These are phyloP conservation scores for Colletotrichum shisoi DNA, from an alignment of 2,329 filamentous ascomycete species.

Conservation along the genomic window DNA sequence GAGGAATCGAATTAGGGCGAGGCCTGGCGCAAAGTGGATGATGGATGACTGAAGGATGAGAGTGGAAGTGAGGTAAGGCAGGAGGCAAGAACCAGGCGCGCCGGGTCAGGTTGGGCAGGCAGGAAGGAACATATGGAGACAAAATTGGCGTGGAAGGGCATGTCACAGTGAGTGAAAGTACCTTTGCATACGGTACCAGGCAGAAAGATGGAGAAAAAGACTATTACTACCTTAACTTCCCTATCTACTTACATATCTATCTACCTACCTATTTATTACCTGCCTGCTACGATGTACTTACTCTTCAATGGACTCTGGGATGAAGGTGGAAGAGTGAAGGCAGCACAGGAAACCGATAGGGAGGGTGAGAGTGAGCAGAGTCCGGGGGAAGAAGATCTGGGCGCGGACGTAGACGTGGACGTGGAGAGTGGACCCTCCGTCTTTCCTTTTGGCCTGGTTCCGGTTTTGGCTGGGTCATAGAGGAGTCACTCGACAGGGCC, in stretches of 20 bases:
- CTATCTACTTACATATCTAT: not conserved
- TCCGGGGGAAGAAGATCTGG: slow-evolving; percentile 17
- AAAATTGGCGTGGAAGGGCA: slow-evolving; percentile 6
- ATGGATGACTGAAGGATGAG: slow-evolving; percentile 31
- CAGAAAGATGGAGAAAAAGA: slow-evolving; percentile 1
- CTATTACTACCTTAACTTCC: no score
- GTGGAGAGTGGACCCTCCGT: slow-evolving; percentile 29
- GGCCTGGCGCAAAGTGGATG: slow-evolving; percentile 37
- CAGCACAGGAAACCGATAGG: slow-evolving; percentile 1
- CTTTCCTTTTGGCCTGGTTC: slow-evolving; percentile 10
- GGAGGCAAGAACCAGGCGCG: slow-evolving; percentile 10
- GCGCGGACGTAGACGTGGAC: slow-evolving; percentile 32
- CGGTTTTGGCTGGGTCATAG: slow-evolving; percentile 26
- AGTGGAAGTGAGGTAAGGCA: slow-evolving; percentile 9
- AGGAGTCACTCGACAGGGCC: slow-evolving; percentile 35
- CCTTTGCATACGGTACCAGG: slow-evolving; percentile 10
- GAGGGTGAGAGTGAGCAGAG: slow-evolving; percentile 4
- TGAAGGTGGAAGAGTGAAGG: not conserved
- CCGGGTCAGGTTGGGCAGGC: slow-evolving; percentile 18
- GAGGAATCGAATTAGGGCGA: slow-evolving; percentile 25
- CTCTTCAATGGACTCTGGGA: not conserved
- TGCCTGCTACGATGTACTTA: not conserved
- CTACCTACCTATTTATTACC: not conserved
- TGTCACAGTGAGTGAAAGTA: slow-evolving; percentile 14
- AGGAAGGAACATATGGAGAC: slow-evolving; percentile 11